These are phyloP conservation scores for Carex sylvatica DNA, from an alignment of 202 grass and related monocot genomes.

Conservation along the genomic window DNA sequence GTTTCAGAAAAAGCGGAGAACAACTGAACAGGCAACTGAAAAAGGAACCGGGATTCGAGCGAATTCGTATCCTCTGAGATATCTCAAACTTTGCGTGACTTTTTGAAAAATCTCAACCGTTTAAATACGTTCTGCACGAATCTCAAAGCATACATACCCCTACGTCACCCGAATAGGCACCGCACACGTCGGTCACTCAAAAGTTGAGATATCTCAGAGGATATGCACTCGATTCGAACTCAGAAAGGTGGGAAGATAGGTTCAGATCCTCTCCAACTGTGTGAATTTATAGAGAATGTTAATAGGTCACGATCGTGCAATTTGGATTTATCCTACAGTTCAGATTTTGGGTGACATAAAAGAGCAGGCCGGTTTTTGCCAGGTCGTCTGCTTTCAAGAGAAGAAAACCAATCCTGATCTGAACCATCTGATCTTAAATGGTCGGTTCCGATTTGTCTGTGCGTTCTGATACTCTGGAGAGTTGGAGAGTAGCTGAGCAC, in stretches of 20 bases:
- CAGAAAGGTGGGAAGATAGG: neutral
- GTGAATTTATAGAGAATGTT: neutral
- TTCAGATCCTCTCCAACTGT: neutral
- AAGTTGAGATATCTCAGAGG: too few species aligned
- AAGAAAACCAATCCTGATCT: neutral
- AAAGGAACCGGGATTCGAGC: neutral
- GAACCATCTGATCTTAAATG: neutral
- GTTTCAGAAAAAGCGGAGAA: slow-evolving; percentile 16
- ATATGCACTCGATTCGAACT: neutral
- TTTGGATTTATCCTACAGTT: neutral
- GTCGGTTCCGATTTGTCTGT: neutral
- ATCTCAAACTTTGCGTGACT: too few species aligned
- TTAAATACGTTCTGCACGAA: too few species aligned
- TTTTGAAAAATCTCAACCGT: too few species aligned
- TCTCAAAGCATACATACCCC: too few species aligned
- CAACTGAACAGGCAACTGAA: neutral
- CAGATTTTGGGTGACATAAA: neutral
- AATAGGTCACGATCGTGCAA: neutral
- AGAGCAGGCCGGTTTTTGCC: neutral
- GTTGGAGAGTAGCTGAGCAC: neutral
- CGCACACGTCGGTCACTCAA: too few species aligned
- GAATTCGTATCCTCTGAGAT: too few species aligned
- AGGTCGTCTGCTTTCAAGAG: neutral
- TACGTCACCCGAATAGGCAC: too few species aligned
- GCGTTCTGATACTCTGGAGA: neutral